Evolutionary conservation across 2,329 filamentous ascomycete species (phyloP).

Genomic region (Hypocreales sp.): DNA sequence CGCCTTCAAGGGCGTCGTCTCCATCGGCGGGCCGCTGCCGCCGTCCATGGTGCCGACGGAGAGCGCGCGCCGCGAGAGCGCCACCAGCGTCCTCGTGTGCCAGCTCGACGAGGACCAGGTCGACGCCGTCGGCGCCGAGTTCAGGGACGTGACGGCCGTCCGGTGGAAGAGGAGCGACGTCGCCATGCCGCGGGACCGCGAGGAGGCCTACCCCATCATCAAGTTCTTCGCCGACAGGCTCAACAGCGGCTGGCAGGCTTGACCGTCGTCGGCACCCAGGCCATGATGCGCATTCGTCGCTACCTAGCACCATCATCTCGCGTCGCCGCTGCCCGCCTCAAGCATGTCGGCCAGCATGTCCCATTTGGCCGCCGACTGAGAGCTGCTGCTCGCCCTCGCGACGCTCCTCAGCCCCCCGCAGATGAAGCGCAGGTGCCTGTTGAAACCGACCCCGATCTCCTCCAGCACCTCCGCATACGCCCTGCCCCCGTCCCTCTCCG

Average conservation of each 20-base stretch:
- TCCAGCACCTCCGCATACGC: slow-evolving; percentile 36
- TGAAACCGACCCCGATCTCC: slow-evolving; percentile 46
- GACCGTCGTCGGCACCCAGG: too few species aligned
- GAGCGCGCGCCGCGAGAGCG: slow-evolving; percentile 34
- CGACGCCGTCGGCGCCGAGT: slow-evolving; percentile 48
- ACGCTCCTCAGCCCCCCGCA: slow-evolving; percentile 58
- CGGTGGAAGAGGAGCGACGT: slow-evolving; percentile 59
- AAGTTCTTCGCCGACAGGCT: slow-evolving; percentile 59
- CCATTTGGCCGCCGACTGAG: slow-evolving; percentile 47
- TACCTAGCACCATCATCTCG: slow-evolving; percentile 7
- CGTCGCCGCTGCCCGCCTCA: slow-evolving; percentile 29
- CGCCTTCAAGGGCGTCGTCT: slow-evolving; percentile 40
- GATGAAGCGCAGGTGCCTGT: slow-evolving; percentile 53
- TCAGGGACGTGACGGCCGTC: slow-evolving; percentile 50
- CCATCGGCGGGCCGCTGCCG: slow-evolving; percentile 46
- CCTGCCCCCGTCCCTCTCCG: slow-evolving; percentile 14
- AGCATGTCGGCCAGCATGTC: slow-evolving; percentile 71
- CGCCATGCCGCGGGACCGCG: slow-evolving; percentile 65
- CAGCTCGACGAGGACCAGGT: slow-evolving; percentile 48
- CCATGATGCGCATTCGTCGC: too few species aligned
- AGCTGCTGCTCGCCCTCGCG: slow-evolving; percentile 55
- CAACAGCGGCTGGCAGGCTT: slow-evolving; percentile 9
- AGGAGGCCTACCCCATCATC: slow-evolving; percentile 88
- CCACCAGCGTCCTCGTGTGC: slow-evolving; percentile 46
- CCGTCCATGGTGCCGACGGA: slow-evolving; percentile 30